Conservation (phyloP, 495 filamentous ascomycete genomes). For the Haplographium delicatum region DNA sequence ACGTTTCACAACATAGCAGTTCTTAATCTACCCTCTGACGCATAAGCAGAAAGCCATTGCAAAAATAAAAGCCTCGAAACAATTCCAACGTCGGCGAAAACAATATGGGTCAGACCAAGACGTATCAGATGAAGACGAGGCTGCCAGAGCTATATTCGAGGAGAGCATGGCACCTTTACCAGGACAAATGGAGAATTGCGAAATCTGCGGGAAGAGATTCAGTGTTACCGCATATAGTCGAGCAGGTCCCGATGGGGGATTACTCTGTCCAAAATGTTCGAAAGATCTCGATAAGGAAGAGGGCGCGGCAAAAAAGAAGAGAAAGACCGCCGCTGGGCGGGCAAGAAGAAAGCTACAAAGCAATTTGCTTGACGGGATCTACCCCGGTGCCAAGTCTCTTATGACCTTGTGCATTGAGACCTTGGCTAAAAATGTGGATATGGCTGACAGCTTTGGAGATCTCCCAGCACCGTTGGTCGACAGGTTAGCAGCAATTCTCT, state of each 20-base stretch:
- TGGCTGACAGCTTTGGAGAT: constrained; percentile 81
- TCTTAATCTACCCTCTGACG: constrained; percentile 29
- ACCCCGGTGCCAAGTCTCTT: constrained; percentile 66
- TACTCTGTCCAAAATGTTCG: constrained; percentile 83
- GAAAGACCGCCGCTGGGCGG: constrained; percentile 37
- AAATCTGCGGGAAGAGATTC: constrained; percentile 79
- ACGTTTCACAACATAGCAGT: background rate
- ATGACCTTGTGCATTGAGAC: constrained; percentile 79
- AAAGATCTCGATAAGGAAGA: constrained; percentile 65
- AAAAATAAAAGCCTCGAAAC: constrained; percentile 74
- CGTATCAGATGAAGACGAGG: constrained; percentile 41
- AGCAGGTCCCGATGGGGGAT: constrained; percentile 71
- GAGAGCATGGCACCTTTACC: constrained; percentile 60
- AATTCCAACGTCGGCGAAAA: constrained; percentile 44
- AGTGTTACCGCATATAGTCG: constrained; percentile 90
- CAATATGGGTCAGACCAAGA: constrained; percentile 41
- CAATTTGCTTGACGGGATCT: constrained; percentile 70
- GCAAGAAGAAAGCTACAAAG: constrained; percentile 68
- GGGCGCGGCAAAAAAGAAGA: constrained; percentile 55
- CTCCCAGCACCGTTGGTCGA: constrained; percentile 62
- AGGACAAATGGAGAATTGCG: constrained; percentile 86
- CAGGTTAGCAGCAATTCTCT: constrained; percentile 73
- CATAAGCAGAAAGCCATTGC: constrained; percentile 50
- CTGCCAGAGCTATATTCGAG: constrained; percentile 51
- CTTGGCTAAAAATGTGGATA: constrained; percentile 72